Base-by-base conservation (phyloP, 768 basidiomycete genomes). In the Macrolepiota albuminosa region DNA sequence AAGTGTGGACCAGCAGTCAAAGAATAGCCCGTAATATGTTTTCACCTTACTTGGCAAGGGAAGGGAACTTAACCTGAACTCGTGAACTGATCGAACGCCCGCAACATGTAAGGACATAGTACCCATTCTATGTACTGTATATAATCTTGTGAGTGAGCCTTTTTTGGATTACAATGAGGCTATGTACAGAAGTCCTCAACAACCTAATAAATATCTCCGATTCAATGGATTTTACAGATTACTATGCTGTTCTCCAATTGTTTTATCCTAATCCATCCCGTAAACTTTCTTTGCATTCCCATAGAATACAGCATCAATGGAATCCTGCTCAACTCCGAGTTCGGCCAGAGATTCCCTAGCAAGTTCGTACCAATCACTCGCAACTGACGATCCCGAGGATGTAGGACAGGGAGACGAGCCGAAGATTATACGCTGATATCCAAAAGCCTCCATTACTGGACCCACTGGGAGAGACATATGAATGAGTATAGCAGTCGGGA, bases 381-480 rank as follows among this genome's bases (percentile, higher is more conserved):
- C 80, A 50, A 77, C 77, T 4, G 83, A 83, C 29, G 75, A 66
- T 31, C 77, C 75, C 29, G 75, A 76, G 2, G 78, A 76, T 4
- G 75, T 72, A n/a, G 77, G 72, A 11, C 87, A 84, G 36, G 88
- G 83, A 1, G 90, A 86, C 9, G 91, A 88, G 8, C 91, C 92
- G 71, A 88, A 93, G 21, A 94, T 79, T 65, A 94, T 91, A 55
- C 92, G 83, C 66, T 89, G 79, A 66, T 84, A 90, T 7, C 92
- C 92, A 69, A 93, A 93, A 3, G 92, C 92, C 70, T 94, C 92
- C 62, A 93, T 73, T 40, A 88, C 87, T 16, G 89, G 92, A 8
- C 85, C 88, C 64, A 93, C 91, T 94, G 60, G 39, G 51, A 63
- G 33, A 65, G n/a, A 60, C 57, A 26, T 34, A 34, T 14, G 29